Base-by-base conservation (phyloP, 306 rosid genomes). In the Trifolium dubium region DNA sequence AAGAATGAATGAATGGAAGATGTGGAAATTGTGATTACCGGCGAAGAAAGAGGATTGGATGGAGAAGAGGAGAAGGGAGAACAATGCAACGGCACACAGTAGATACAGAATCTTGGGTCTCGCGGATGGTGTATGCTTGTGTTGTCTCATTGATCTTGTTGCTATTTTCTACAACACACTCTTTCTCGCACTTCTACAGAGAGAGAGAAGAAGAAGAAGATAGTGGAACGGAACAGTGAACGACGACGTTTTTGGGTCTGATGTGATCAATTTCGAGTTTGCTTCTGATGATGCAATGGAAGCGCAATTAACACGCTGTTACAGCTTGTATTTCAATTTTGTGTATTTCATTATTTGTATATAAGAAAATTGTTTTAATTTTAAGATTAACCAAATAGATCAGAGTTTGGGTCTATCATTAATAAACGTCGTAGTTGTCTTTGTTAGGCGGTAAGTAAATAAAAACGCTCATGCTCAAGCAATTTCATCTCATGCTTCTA, bases 11-110 rank as follows among this genome's bases (percentile, higher is more conserved):
- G 7, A 46, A n/a, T n/a, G n/a, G 9, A 8, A 9, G 11, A 18
- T 18, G 30, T 54, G 32, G 10, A 8, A 50, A 69, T 46, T 14
- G 28, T 7, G 60, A 58, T 69, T 72, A 92, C 95, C 92, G 53
- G 96, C 31, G 80, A 91, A 89, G 65, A 91, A 80, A 62, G 94
- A 93, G 79, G 96, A 89, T 56, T 94, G 98, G 75, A 94, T 85
- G 2, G 76, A 72, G 76, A 94, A 91, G 76, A 94, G 89, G 4
- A 91, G 47, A 32, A 94, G 78, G 60, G 92, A 83, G 89, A 91
- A 94, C 11, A 88, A 77, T 15, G 88, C 87, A 67, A 81, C 96
- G 64, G 88, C 94, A 62, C 67, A 88, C 23, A 91, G 76, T 55
- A 94, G 86, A 74, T 87, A 91, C 10, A 94, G 79, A 74, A 91